Conservation (phyloP, 352 stramenopile genomes). For the Pythium aristosporum region DNA sequence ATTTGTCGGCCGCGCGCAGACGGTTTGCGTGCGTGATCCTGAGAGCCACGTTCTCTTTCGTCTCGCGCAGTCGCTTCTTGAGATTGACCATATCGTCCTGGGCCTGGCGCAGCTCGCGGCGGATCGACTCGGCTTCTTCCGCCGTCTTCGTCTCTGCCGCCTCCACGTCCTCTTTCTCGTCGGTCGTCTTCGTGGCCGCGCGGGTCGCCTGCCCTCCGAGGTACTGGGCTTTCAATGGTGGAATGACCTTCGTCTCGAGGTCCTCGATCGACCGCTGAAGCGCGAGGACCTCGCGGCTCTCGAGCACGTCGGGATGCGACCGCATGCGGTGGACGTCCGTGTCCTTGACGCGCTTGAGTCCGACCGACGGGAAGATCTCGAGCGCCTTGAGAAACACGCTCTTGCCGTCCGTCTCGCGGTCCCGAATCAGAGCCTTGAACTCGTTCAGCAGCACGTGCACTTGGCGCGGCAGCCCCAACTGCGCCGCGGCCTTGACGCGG, state of each 20-base stretch:
- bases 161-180: not conserved
- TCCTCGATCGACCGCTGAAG: slow-evolving; percentile 12
- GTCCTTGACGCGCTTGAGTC: slow-evolving; percentile 6
- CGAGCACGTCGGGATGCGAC: slow-evolving; percentile 5
- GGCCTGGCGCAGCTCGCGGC: slow-evolving; percentile 36
- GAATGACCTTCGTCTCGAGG: slow-evolving; percentile 10
- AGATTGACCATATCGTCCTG: slow-evolving; percentile 26
- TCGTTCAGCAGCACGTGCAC: slow-evolving; percentile 59
- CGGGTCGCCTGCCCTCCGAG: no score
- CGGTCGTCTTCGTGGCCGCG: no score
- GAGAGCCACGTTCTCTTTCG: slow-evolving; percentile 35
- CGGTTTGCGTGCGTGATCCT: slow-evolving; percentile 51
- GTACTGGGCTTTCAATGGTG: not conserved
- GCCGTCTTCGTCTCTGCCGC: not conserved
- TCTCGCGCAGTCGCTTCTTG: slow-evolving; percentile 40
- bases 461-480: slow-evolving; percentile 41
- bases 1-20: slow-evolving; percentile 44
- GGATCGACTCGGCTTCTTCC: not conserved
- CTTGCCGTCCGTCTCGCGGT: not conserved
- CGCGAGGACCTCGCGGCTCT: slow-evolving; percentile 4
- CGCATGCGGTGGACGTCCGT: slow-evolving; percentile 11
- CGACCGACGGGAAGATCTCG: slow-evolving; percentile 27
- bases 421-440: slow-evolving; percentile 39
- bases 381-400: slow-evolving; percentile 28
- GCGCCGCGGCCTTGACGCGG: slow-evolving; percentile 60